Evolutionary conservation across 139 green algal genomes (phyloP).

Genomic region (Haematococcus lacustris): DNA sequence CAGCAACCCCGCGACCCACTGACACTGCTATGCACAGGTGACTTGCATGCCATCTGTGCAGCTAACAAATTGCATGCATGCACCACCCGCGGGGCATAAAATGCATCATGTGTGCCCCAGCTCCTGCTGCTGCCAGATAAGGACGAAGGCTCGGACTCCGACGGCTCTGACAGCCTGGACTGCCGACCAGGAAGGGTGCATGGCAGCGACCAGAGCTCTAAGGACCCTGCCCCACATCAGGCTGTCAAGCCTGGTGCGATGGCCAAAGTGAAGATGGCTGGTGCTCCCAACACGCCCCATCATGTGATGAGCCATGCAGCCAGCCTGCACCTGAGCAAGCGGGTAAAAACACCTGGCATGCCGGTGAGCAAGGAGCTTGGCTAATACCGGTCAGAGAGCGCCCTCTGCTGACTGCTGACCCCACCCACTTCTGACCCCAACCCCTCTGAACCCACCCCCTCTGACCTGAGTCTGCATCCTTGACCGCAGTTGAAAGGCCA

Average conservation of each 20-base stretch:
- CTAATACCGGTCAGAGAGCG: no score
- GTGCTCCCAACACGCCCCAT: not conserved
- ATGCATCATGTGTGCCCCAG: not conserved
- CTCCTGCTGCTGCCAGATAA: not conserved
- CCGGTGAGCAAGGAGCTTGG: no score
- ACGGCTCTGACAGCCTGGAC: not conserved
- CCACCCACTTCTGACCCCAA: no score
- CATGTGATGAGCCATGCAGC: not conserved
- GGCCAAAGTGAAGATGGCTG: not conserved
- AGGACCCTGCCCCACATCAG: no score
- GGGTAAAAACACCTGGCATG: constrained; percentile 1
- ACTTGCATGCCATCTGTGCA: not conserved
- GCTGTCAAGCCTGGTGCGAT: not conserved
- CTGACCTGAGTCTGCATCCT: no score
- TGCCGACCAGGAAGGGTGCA: not conserved
- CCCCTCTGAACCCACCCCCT: no score
- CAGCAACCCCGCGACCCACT: not conserved
- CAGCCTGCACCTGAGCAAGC: not conserved
- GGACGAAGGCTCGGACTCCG: not conserved
- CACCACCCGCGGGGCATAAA: not conserved
- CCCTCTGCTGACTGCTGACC: no score
- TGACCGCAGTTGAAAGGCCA: no score
- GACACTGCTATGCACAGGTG: not conserved
- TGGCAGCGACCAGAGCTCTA: not conserved
- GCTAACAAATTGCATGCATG: not conserved